Conservation (phyloP, 176 grass and related monocot genomes). For the Musa acuminata region DNA sequence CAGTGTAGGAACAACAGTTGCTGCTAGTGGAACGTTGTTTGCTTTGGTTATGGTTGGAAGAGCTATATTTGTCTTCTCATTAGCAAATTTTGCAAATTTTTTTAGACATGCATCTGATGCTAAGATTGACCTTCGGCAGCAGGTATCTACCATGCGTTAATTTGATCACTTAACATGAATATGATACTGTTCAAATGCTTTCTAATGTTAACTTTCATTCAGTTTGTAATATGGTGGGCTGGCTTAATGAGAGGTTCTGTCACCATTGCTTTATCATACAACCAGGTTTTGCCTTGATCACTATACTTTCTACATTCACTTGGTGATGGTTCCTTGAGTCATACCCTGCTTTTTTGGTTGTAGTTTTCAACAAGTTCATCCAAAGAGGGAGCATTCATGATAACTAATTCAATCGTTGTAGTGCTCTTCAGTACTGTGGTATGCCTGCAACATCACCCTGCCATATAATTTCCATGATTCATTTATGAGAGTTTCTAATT, state of each 20-base stretch:
- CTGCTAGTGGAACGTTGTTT: constrained; percentile 8
- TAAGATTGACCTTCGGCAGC: constrained; percentile 11
- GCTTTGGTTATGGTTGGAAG: constrained; percentile 18
- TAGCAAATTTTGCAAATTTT: constrained; percentile 20
- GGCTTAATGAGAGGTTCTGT: constrained; percentile 22
- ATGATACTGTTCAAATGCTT: background rate
- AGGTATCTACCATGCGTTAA: background rate
- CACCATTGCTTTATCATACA: constrained; percentile 23
- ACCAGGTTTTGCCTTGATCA: constrained; percentile 1
- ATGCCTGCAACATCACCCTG: background rate
- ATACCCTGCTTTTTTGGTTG: background rate
- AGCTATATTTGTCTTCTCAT: constrained; percentile 17
- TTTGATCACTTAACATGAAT: background rate
- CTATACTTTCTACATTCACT: background rate
- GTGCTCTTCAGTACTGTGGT: constrained; percentile 23
- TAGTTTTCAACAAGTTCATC: constrained; percentile 1
- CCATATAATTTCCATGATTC: background rate
- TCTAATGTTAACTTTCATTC: background rate
- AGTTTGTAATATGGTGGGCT: constrained; percentile 21
- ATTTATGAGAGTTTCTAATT: too few relatives aligned
- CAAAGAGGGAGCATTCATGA: constrained; percentile 9
- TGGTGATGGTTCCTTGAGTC: background rate
- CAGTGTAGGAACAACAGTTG: constrained; percentile 13
- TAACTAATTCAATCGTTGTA: constrained; percentile 15
- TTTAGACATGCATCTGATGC: background rate